Evolutionary conservation across 2,329 filamentous ascomycete species (phyloP).

Genomic region (Pseudogymnoascus sp.): DNA sequence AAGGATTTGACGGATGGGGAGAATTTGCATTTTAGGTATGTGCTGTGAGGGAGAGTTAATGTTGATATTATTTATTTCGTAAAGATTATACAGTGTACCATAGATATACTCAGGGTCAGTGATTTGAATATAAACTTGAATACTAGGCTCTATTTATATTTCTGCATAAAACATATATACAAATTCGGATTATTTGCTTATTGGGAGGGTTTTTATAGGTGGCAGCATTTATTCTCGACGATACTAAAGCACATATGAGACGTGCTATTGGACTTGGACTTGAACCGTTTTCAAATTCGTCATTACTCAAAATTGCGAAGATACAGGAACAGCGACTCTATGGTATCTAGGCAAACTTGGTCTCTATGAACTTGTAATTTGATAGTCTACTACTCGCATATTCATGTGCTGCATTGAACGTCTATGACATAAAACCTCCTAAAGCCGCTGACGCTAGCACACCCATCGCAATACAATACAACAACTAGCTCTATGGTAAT

Average conservation of each 20-base stretch:
- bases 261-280: background rate
- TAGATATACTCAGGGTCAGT: background rate
- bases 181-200: too few species aligned
- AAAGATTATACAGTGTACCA: background rate
- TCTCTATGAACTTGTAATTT: background rate
- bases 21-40: conserved; percentile 60
- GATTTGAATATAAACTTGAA: too few species aligned
- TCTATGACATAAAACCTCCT: background rate
- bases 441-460: background rate
- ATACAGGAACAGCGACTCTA: background rate
- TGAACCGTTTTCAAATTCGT: too few species aligned
- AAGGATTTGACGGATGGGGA: conserved; percentile 62
- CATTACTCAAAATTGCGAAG: too few species aligned
- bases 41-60: conserved; percentile 15
- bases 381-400: background rate
- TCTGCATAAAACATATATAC: too few species aligned
- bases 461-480: background rate
- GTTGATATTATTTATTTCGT: background rate
- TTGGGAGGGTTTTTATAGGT: background rate
- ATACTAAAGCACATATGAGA: background rate
- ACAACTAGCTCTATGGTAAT: background rate
- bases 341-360: background rate
- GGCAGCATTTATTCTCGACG: background rate
- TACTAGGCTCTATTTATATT: too few species aligned
- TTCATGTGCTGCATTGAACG: background rate